Evolutionary conservation across 2,329 filamentous ascomycete species (phyloP).

Genomic region (Huntiella bhutanensis): DNA sequence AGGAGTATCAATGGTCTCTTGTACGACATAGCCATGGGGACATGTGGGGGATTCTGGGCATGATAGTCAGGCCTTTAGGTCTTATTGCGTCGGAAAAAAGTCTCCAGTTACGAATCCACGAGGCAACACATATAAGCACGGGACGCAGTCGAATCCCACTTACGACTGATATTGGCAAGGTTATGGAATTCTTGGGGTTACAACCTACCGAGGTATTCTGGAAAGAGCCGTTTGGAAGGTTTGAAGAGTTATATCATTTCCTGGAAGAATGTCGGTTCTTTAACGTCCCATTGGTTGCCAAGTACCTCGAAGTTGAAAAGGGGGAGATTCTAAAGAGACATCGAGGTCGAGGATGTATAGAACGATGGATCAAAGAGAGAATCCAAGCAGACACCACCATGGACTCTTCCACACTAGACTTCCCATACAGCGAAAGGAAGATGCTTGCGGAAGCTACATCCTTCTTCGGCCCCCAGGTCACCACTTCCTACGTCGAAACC

Average conservation of each 20-base stretch:
- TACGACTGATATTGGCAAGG: constrained; percentile 32
- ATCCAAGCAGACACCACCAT: too few relatives aligned
- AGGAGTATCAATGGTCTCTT: constrained; percentile 38
- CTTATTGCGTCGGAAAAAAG: constrained; percentile 45
- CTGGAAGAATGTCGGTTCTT: constrained; percentile 29
- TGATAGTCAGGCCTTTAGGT: constrained; percentile 43
- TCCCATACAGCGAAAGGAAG: not conserved
- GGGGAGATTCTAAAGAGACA: too few relatives aligned
- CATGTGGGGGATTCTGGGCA: constrained; percentile 43
- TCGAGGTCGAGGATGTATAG: too few relatives aligned
- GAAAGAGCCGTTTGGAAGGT: constrained; percentile 32
- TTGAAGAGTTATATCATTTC: constrained; percentile 13
- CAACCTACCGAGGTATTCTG: constrained; percentile 26
- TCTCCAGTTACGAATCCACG: constrained; percentile 45
- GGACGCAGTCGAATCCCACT: constrained; percentile 41
- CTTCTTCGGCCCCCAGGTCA: constrained; percentile 13
- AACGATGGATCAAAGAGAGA: too few relatives aligned
- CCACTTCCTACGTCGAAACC: constrained; percentile 24
- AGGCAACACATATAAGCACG: constrained; percentile 42
- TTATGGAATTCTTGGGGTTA: constrained; percentile 46
- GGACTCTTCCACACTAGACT: too few relatives aligned
- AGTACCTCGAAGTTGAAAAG: too few relatives aligned
- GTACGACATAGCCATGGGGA: constrained; percentile 61
- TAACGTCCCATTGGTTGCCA: constrained; percentile 17
- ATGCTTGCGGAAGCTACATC: not conserved